Percentiles rank a stretch among this genome's conserved stretches.
Conservation (phyloP, 192 early-diverging fungal genomes). For the Allomyces javanicus region DNA sequence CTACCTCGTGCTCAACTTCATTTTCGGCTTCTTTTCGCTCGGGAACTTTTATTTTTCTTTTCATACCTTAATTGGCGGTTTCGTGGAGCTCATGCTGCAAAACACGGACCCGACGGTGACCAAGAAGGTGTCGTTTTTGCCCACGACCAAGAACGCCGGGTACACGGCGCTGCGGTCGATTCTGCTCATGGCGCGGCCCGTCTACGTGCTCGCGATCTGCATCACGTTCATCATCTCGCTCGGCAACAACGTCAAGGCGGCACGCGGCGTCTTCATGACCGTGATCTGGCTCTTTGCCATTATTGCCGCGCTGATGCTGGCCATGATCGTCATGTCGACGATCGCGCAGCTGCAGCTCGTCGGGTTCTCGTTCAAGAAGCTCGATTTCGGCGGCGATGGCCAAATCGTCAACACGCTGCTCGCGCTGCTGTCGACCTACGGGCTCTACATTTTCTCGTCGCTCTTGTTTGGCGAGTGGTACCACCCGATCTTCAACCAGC, state of each 20-base stretch:
- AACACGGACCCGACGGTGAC: too few species aligned
- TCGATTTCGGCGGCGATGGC: background rate
- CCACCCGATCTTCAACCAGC: background rate
- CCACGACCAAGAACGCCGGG: too few species aligned
- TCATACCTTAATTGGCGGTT: background rate
- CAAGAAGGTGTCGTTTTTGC: too few species aligned
- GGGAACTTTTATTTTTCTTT: conserved; percentile 47
- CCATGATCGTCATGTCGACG: background rate
- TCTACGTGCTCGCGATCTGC: background rate
- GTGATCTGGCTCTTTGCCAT: background rate
- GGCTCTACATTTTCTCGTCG: background rate
- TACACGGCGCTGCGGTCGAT: too few species aligned
- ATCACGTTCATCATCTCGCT: background rate
- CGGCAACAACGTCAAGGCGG: background rate
- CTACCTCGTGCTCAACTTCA: conserved; percentile 45
- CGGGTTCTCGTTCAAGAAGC: background rate
- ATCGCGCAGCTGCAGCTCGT: background rate
- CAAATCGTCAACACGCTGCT: background rate
- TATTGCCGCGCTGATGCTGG: background rate
- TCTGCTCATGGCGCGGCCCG: background rate
- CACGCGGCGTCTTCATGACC: background rate
- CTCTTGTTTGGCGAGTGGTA: background rate
- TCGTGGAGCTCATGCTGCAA: too few species aligned
- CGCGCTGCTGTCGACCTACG: background rate
- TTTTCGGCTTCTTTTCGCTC: conserved; percentile 57